These are phyloP conservation scores for Metarhizium guizhouense DNA, from an alignment of 2,329 filamentous ascomycete genomes.

Conservation along the genomic window DNA sequence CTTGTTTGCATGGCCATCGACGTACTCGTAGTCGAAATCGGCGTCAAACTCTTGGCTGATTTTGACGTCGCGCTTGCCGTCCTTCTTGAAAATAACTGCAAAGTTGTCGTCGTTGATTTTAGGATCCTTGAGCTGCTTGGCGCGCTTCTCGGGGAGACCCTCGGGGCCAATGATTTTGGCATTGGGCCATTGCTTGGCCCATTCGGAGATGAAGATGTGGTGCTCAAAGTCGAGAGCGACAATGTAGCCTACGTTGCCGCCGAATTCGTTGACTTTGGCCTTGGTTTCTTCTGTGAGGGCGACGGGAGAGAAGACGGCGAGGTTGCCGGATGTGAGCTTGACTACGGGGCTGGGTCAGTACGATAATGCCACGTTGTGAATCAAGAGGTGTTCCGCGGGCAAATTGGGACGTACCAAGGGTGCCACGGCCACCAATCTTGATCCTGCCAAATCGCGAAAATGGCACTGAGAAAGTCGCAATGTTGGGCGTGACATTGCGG, in stretches of 20 bases:
- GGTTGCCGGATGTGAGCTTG: constrained; percentile 63
- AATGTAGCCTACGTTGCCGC: constrained; percentile 71
- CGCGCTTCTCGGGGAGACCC: constrained; percentile 75
- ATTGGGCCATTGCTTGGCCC: constrained; percentile 69
- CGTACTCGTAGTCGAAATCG: constrained; percentile 81
- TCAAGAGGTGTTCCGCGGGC: neutral
- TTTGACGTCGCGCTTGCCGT: constrained; percentile 38
- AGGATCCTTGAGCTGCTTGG: constrained; percentile 38
- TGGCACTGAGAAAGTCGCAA: constrained; percentile 72
- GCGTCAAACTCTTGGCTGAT: constrained; percentile 72
- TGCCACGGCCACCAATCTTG: constrained; percentile 80
- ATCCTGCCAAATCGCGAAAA: constrained; percentile 74
- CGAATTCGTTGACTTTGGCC: constrained; percentile 52
- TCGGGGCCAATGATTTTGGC: constrained; percentile 77
- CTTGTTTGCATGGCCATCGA: constrained; percentile 70
- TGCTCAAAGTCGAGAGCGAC: constrained; percentile 85
- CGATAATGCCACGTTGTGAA: neutral
- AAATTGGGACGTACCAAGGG: constrained; percentile 52
- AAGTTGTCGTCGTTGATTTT: constrained; percentile 48
- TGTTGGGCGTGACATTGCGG: constrained; percentile 69
- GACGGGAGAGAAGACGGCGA: constrained; percentile 89
- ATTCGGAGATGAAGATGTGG: constrained; percentile 85
- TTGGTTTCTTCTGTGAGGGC: constrained; percentile 70
- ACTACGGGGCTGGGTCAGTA: constrained; percentile 37
- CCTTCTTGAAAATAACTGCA: constrained; percentile 55